Percentiles rank a stretch among this genome's conserved stretches.
These are phyloP conservation scores for Botryosphaeria dothidea DNA, from an alignment of 2,329 filamentous ascomycete species.

Conservation along the genomic window DNA sequence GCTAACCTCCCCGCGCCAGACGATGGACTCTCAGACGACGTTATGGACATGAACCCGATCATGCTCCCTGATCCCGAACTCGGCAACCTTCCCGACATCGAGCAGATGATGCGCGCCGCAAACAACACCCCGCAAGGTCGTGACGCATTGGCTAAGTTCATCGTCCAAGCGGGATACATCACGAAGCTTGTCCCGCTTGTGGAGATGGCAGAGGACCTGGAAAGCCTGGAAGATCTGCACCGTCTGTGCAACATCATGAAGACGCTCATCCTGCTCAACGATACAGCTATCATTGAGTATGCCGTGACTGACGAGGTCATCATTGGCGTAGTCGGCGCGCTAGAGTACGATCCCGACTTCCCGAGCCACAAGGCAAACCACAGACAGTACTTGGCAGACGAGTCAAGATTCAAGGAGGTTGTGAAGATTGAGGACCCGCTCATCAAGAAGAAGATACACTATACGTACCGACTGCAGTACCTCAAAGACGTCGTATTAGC, in stretches of 20 bases:
- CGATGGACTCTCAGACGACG: slow-evolving; percentile 85
- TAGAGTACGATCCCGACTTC: slow-evolving; percentile 98
- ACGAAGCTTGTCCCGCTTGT: slow-evolving; percentile 83
- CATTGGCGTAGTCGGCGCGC: slow-evolving; percentile 86
- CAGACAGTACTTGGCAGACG: slow-evolving; percentile 84
- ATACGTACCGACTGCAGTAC: slow-evolving; percentile 94
- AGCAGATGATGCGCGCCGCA: slow-evolving; percentile 77
- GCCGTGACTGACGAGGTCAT: slow-evolving; percentile 88
- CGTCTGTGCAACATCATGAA: slow-evolving; percentile 98
- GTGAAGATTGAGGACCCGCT: slow-evolving; percentile 82
- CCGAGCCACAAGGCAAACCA: slow-evolving; percentile 97
- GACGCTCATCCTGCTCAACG: slow-evolving; percentile 89
- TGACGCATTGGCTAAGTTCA: slow-evolving; percentile 83
- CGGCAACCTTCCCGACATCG: slow-evolving; percentile 80
- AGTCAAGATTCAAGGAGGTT: slow-evolving; percentile 93
- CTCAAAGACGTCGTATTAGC: slow-evolving; percentile 98
- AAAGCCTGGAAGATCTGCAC: slow-evolving; percentile 84
- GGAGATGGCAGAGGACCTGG: slow-evolving; percentile 84
- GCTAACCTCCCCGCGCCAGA: slow-evolving; percentile 51
- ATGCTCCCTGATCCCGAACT: slow-evolving; percentile 77
- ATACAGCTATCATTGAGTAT: slow-evolving; percentile 90
- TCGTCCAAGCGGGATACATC: slow-evolving; percentile 85
- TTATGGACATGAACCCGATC: slow-evolving; percentile 63
- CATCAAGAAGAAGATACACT: slow-evolving; percentile 89
- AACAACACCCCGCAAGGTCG: slow-evolving; percentile 74